Percentiles rank a stretch among this genome's conserved stretches.
Conservation (phyloP, 805 yeast genomes). For the Kodamaea leandrae region DNA sequence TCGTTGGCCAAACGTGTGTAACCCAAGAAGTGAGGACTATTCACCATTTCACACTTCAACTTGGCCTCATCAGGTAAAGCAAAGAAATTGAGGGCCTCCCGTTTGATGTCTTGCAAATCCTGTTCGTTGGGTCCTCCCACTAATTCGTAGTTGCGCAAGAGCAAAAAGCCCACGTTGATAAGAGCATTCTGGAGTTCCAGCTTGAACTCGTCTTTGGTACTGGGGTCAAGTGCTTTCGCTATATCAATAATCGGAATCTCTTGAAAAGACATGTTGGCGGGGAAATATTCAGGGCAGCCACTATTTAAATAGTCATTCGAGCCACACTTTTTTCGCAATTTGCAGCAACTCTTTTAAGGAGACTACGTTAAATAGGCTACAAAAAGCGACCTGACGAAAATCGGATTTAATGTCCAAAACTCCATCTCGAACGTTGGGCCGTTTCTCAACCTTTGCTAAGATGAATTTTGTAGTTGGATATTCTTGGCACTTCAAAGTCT, state of each 20-base stretch:
- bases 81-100: conserved; percentile 44
- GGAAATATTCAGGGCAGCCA: not conserved
- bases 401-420: too few species aligned
- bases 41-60: conserved; percentile 48
- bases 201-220: conserved; percentile 43
- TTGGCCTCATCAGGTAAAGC: conserved; percentile 46
- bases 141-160: conserved; percentile 38
- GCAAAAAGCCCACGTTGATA: conserved; percentile 55
- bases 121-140: conserved; percentile 39
- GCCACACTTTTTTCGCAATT: conserved; percentile 3
- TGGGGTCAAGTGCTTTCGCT: conserved; percentile 37
- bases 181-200: conserved; percentile 43
- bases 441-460: too few species aligned
- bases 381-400: too few species aligned
- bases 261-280: conserved; percentile 30
- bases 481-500: too few species aligned
- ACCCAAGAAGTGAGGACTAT: conserved; percentile 58
- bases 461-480: too few species aligned
- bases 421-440: too few species aligned
- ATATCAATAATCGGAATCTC: conserved; percentile 48
- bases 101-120: conserved; percentile 36
- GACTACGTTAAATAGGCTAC: too few species aligned
- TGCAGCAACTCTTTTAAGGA: too few species aligned
- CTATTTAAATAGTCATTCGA: not conserved
- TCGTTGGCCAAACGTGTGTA: conserved; percentile 58